Base-by-base conservation (phyloP, 2,329 filamentous ascomycete species). In the Aquanectria penicillioides region DNA sequence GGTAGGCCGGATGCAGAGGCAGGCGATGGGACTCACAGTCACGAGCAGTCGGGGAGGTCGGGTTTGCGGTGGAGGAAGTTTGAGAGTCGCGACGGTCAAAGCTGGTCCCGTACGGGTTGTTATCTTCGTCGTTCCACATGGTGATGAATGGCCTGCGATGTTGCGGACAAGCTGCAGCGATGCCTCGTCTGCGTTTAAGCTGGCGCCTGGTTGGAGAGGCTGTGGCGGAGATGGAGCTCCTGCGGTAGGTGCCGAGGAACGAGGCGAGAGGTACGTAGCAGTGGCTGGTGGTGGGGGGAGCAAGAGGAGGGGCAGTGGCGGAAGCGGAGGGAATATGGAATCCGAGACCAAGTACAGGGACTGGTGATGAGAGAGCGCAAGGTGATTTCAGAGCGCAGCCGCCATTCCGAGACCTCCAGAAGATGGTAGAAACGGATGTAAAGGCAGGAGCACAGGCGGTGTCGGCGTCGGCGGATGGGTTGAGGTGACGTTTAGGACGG, bases 101-200 rank as follows among this genome's bases (percentile, higher is more conserved):
- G 77, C 92, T 94, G 71, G 83, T 87, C 65, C 93, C 94, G 73
- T 98, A 97, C 5, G 94, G 94, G 76, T 98, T 98, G 80, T 98
- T 98, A 74, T 98, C 74, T 80, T 98, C 94, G 82, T 98, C 94
- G 84, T 97, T 96, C 94, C 94, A 98, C 94, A 98, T 98, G 51
- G 38, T 69, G 70, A 47, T 56, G 40, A 46, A 52, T 33, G 54
- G 52, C 44, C 57, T 54, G 50, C 34, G 58, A 56, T 60, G 65
- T 59, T 48, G 29, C 43, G 36, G 18, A 18, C 41, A 55, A 59
- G 37, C 43, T 13, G 38, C 23, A 43, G 25, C 17, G 43, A 22
- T 54, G 43, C 36, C 41, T 55, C 43, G 51, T 48, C 51, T 28
- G 34, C 7, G 51, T 40, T 59, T 34, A 38, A 55, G 43, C 49